Percentiles rank a stretch among this genome's conserved stretches.
Conservation (phyloP, 2,329 filamentous ascomycete genomes). For the Periconia digitata region DNA sequence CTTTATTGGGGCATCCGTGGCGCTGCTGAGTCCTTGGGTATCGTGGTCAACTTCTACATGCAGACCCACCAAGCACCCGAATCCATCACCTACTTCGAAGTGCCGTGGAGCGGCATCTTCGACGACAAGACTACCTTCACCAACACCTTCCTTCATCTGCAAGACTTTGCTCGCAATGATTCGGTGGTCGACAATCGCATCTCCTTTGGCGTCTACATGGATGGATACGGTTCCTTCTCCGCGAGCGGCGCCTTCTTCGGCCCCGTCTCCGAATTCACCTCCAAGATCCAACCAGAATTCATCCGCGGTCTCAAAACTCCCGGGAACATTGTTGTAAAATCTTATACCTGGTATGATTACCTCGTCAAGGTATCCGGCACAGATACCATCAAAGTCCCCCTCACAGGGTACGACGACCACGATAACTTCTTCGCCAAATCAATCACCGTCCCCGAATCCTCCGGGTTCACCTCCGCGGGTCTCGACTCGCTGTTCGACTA, state of each 20-base stretch:
- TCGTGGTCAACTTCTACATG: slow-evolving; percentile 44
- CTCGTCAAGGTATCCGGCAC: slow-evolving; percentile 46
- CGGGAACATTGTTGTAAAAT: slow-evolving; percentile 21
- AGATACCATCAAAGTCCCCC: slow-evolving; percentile 27
- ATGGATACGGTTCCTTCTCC: slow-evolving; percentile 35
- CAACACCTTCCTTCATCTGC: slow-evolving; percentile 45
- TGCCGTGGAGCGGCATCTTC: slow-evolving; percentile 28
- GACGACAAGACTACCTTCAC: slow-evolving; percentile 32
- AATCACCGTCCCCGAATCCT: slow-evolving; percentile 42
- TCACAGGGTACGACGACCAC: slow-evolving; percentile 40
- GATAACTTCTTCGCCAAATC: slow-evolving; percentile 46
- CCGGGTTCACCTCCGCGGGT: slow-evolving; percentile 30
- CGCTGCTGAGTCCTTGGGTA: slow-evolving; percentile 46
- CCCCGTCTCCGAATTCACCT: slow-evolving; percentile 38
- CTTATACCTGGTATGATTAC: slow-evolving; percentile 41
- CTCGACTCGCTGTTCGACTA: slow-evolving; percentile 35
- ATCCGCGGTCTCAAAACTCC: slow-evolving; percentile 39
- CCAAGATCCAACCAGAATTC: slow-evolving; percentile 42
- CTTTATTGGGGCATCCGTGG: slow-evolving; percentile 47
- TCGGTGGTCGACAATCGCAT: slow-evolving; percentile 46
- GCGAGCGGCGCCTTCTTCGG: slow-evolving; percentile 48
- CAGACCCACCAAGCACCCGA: slow-evolving; percentile 31
- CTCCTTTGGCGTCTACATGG: slow-evolving; percentile 46
- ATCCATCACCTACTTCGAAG: slow-evolving; percentile 31
- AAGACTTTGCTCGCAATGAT: slow-evolving; percentile 45